Base-by-base conservation (phyloP, 176 grass and related monocot genomes). In the Eleusine indica region DNA sequence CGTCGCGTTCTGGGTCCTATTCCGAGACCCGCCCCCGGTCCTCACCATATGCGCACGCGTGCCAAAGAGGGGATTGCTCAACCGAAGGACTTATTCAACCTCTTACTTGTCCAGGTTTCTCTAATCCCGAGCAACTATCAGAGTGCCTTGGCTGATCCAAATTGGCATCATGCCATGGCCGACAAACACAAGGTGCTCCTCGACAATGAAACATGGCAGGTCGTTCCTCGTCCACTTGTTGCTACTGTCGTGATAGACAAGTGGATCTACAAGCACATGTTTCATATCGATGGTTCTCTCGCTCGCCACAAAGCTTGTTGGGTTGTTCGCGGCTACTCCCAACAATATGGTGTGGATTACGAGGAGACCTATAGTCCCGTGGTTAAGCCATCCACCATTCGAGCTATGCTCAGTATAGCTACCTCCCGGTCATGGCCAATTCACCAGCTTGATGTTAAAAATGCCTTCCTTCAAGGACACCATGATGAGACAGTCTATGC, bases 81-180 rank as follows among this genome's bases (percentile, higher is more conserved):
- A 3, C 43, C 43, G 1, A 44, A 7, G 4, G 43, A 44, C 1
- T 3, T 7, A 3, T 9, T 44, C 43, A 44, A 44, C 43, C 43
- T 44, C 7, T 44, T 3, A 0, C 2, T 4, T 3, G 4, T 7
- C 3, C 4, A 1, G 7, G 8, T 44, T 9, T 44, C 43, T 5
- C 13, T 1, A 6, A 11, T 37, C 1, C 29, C 13, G 0, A 13
- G 5, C 25, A 35, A 1, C 0, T 67, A 38, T 1, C 19, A 0
- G 0, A 1, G 0, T 1, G 39, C 68, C 8, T 8, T 70, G 0
- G 8, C 25, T 0, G 8, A 43, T 1, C 68, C 39, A 0, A 15
- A 42, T 1, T 44, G 19, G 40, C 40, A 3, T 2, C 16, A 6
- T 10, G 67, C 67, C 14, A 70, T 70, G 67, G 1, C 13, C 0